A percentile compares a stretch with the other conserved stretches of the same genome.
phyloP scores from a whole-genome alignment of 495 filamentous ascomycete genomes.

The Rusavskia elegans region DNA sequence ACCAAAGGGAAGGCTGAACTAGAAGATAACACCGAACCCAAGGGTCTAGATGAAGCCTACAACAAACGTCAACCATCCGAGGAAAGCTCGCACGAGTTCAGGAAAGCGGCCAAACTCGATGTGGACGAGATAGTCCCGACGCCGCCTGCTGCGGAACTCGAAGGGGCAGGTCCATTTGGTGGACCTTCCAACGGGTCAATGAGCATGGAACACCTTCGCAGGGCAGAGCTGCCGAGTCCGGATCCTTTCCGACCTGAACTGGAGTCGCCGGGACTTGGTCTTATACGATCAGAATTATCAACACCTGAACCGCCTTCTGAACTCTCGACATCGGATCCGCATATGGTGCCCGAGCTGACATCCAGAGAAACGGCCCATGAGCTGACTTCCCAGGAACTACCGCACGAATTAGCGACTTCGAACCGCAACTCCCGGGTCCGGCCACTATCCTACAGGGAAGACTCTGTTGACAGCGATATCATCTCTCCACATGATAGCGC shows the following conservation, averaged over 20 bases:
- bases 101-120: neutral
- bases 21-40: neutral
- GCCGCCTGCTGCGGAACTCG: neutral
- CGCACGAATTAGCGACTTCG: neutral
- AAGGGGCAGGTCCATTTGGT: neutral
- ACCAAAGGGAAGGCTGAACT: neutral
- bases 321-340: neutral
- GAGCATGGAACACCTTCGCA: neutral
- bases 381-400: neutral
- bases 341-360: neutral
- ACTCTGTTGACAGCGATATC: neutral
- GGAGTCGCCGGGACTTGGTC: neutral
- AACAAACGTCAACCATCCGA: neutral
- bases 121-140: neutral
- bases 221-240: neutral
- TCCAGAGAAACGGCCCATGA: neutral
- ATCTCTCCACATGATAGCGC: neutral
- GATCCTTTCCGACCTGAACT: neutral
- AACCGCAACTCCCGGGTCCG: neutral
- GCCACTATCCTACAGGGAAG: neutral
- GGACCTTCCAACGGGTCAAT: neutral
- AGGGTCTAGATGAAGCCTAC: neutral
- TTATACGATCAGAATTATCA: conserved; percentile 1
- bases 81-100: neutral
- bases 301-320: conserved; percentile 1